Percentiles rank a stretch among this genome's conserved stretches.
Conservation (phyloP, 1,284 basidiomycete genomes). For the Cryptococcus depauperatus region DNA sequence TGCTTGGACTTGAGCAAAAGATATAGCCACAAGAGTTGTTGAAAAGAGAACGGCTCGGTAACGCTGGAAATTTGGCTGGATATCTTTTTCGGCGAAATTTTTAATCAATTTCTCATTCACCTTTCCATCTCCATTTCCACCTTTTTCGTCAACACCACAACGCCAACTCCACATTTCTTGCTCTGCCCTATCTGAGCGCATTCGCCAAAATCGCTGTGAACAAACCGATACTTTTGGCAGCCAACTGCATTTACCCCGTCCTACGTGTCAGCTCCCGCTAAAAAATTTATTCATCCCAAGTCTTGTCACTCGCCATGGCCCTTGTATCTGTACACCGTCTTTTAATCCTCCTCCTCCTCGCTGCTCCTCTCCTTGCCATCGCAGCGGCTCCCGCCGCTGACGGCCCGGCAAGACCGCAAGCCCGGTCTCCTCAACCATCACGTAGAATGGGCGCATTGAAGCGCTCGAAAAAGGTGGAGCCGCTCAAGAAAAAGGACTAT, state of each 20-base stretch:
- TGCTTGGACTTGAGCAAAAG: too few species aligned
- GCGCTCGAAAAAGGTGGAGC: conserved; percentile 26
- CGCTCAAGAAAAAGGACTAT: conserved; percentile 43
- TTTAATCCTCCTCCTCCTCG: conserved; percentile 25
- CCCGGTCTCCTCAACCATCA: conserved; percentile 32
- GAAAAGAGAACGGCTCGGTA: too few species aligned
- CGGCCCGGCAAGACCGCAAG: conserved; percentile 28
- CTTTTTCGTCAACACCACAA: too few species aligned
- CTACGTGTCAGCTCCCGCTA: neutral
- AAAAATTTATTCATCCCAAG: neutral
- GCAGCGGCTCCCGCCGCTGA: conserved; percentile 12
- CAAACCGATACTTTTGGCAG: neutral
- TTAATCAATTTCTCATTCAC: too few species aligned
- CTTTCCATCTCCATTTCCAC: too few species aligned
- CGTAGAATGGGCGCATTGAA: conserved; percentile 38
- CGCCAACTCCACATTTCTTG: too few species aligned
- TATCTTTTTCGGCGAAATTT: too few species aligned
- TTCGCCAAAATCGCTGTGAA: too few species aligned
- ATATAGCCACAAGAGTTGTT: too few species aligned
- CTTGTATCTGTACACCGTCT: conserved; percentile 9
- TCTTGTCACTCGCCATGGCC: neutral
- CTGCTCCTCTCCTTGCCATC: conserved; percentile 17
- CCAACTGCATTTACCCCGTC: neutral
- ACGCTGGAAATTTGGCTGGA: too few species aligned
- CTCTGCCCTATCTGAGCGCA: too few species aligned